A percentile compares a stretch with the other conserved stretches of the same genome.
Conservation (phyloP, 2,329 filamentous ascomycete genomes). For the Aspergillus brasiliensis region DNA sequence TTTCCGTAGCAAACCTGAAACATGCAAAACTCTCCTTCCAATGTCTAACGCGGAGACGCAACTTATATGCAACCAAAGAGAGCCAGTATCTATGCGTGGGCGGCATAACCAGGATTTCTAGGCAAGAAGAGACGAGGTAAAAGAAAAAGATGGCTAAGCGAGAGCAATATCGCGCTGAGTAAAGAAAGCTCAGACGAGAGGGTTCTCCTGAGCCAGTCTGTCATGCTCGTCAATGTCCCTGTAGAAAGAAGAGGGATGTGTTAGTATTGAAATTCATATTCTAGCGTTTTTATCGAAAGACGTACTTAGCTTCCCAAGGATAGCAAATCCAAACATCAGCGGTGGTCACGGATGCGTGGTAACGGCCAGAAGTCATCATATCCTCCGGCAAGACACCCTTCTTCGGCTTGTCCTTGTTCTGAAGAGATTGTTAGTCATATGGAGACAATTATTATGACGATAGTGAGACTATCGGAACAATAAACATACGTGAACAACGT, state of each 20-base stretch:
- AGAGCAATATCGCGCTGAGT: not conserved
- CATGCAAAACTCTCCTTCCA: slow-evolving; percentile 14
- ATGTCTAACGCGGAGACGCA: slow-evolving; percentile 1
- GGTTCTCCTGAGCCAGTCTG: slow-evolving; percentile 58
- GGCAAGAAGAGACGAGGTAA: not conserved
- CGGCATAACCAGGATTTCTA: not conserved
- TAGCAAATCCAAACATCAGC: slow-evolving; percentile 99
- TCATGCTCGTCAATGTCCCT: slow-evolving; percentile 93
- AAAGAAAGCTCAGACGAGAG: slow-evolving; percentile 28
- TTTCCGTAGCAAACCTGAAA: slow-evolving; percentile 20
- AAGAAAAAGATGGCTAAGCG: not conserved
- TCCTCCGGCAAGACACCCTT: slow-evolving; percentile 80
- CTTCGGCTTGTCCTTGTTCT: slow-evolving; percentile 98
- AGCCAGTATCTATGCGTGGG: slow-evolving; percentile 7
- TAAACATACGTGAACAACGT: slow-evolving; percentile 81
- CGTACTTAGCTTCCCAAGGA: slow-evolving; percentile 87
- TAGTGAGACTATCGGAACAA: not conserved
- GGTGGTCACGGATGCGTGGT: slow-evolving; percentile 83
- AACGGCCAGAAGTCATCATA: slow-evolving; percentile 72
- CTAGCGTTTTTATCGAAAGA: slow-evolving; percentile 16
- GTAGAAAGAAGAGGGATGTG: slow-evolving; percentile 16
- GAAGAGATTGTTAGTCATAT: slow-evolving; percentile 8
- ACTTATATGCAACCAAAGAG: slow-evolving; percentile 20
- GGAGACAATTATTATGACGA: not conserved
- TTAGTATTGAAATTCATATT: slow-evolving; percentile 18